A percentile compares a stretch with the other conserved stretches of the same genome.
Evolutionary conservation across 768 basidiomycete genomes (phyloP).

Genomic region (Tylopilus sp.): DNA sequence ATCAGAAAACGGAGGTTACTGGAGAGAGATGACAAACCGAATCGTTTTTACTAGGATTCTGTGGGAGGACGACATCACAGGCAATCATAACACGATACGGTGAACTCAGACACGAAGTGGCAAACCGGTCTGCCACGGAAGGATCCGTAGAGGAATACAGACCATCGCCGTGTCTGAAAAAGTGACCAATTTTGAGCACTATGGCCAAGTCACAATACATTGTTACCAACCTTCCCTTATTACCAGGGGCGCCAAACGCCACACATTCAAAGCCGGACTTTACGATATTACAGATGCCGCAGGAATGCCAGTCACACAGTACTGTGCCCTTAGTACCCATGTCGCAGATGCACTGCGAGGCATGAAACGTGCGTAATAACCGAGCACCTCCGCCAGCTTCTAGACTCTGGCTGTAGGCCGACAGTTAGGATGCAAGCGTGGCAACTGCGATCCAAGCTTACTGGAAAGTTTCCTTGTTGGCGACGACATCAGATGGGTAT

Average conservation of each 20-base stretch:
- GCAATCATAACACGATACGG: conserved; percentile 66
- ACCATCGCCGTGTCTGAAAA: conserved; percentile 53
- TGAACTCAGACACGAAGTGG: conserved; percentile 65
- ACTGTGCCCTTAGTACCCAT: conserved; percentile 50
- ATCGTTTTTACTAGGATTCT: conserved; percentile 20
- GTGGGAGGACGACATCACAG: conserved; percentile 49
- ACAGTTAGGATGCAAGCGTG: conserved; percentile 4
- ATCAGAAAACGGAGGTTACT: conserved; percentile 25
- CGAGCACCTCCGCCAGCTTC: conserved; percentile 34
- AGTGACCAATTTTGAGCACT: conserved; percentile 1
- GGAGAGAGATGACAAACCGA: conserved; percentile 24
- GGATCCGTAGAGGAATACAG: conserved; percentile 63
- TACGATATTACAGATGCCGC: conserved; percentile 59
- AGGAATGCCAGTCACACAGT: conserved; percentile 58
- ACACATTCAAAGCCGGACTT: conserved; percentile 55
- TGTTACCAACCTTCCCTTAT: conserved; percentile 51
- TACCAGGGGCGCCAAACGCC: conserved; percentile 51
- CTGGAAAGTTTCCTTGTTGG: conserved; percentile 49
- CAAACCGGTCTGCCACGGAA: conserved; percentile 51
- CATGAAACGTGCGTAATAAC: conserved; percentile 58
- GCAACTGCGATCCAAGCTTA: conserved; percentile 22
- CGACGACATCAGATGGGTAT: conserved; percentile 25
- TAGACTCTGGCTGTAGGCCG: conserved; percentile 28
- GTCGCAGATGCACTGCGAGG: conserved; percentile 67
- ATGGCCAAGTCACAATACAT: conserved; percentile 1